These are phyloP conservation scores for Asterionellopsis glacialis DNA, from an alignment of 108 stramenopile genomes.

Conservation along the genomic window DNA sequence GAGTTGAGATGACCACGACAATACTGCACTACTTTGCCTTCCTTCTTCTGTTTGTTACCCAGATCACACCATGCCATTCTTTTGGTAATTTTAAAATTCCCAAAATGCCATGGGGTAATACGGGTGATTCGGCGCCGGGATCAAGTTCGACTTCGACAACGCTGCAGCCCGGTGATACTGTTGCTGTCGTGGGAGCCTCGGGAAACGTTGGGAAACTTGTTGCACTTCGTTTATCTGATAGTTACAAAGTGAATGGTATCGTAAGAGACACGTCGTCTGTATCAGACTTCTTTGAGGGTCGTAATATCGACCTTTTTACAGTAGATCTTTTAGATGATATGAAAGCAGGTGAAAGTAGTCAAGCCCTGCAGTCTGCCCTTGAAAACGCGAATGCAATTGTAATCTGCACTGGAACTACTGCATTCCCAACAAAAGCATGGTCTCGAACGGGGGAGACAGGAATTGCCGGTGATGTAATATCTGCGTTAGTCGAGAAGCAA, in stretches of 20 bases:
- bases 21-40: no score
- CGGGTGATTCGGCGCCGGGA: neutral
- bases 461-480: no score
- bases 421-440: slow-evolving; percentile 54
- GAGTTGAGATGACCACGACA: no score
- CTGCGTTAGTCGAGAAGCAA: no score
- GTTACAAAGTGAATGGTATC: slow-evolving; percentile 37
- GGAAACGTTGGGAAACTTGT: slow-evolving; percentile 53
- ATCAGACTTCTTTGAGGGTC: slow-evolving; percentile 22
- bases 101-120: no score
- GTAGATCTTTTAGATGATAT: slow-evolving; percentile 37
- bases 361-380: slow-evolving; percentile 23
- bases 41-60: no score
- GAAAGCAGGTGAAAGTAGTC: slow-evolving; percentile 1
- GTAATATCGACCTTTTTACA: slow-evolving; percentile 28
- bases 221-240: slow-evolving; percentile 32
- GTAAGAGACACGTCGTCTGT: slow-evolving; percentile 25
- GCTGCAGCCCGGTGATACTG: slow-evolving; percentile 38
- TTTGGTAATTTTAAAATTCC: no score
- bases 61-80: no score
- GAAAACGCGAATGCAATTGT: slow-evolving; percentile 41
- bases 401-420: slow-evolving; percentile 63
- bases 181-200: slow-evolving; percentile 45
- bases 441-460: no score
- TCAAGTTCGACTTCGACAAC: neutral